Conservation (phyloP, 345 rosid genomes). For the Pugionium cornutum region DNA sequence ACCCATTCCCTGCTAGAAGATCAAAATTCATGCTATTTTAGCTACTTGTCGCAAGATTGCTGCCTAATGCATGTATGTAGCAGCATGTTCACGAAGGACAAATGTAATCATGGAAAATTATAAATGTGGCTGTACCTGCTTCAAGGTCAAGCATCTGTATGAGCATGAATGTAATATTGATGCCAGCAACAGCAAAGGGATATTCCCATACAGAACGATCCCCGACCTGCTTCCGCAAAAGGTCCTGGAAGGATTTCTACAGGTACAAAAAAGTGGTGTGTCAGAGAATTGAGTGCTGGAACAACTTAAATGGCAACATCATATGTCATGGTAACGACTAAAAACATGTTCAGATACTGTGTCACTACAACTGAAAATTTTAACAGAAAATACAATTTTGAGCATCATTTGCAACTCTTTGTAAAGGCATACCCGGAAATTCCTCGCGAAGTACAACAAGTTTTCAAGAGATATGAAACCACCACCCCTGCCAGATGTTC, state of each 20-base stretch:
- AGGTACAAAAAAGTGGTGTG: constrained; percentile 16
- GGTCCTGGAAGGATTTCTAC: constrained; percentile 89
- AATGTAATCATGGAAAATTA: not conserved
- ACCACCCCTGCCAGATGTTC: constrained; percentile 77
- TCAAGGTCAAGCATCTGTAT: constrained; percentile 99
- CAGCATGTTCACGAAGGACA: not conserved
- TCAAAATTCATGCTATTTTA: not conserved
- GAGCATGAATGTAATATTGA: constrained; percentile 97
- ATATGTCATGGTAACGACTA: not conserved
- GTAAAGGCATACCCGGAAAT: constrained; percentile 61
- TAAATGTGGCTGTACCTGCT: constrained; percentile 61
- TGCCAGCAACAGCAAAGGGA: constrained; percentile 99
- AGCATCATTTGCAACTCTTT: constrained; percentile 5
- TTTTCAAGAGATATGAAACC: constrained; percentile 98
- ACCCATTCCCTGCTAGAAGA: not conserved
- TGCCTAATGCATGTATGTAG: constrained; percentile 14
- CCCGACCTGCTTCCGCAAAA: constrained; percentile 86
- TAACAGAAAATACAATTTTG: not conserved
- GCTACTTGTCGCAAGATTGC: not conserved
- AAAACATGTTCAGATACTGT: not conserved
- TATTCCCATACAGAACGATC: constrained; percentile 98
- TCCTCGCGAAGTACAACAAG: constrained; percentile 79
- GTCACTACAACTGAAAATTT: not conserved
- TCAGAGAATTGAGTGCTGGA: not conserved
- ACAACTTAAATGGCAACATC: not conserved